phyloP scores from a whole-genome alignment of 352 stramenopile genomes.

The Globisporangium solare region DNA sequence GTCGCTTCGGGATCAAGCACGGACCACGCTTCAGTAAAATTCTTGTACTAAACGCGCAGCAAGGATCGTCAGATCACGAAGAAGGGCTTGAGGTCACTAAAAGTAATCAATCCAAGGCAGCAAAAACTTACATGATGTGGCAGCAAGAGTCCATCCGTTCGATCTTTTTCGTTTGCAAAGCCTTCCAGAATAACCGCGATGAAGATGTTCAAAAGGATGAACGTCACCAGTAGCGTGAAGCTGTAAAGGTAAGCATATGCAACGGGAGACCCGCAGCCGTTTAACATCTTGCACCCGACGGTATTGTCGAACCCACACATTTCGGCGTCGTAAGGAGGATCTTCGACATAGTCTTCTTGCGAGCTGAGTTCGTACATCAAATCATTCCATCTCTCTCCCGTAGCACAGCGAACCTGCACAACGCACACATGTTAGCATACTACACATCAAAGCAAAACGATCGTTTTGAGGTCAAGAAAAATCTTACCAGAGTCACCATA shows the following conservation, averaged over 20 bases:
- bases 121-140: constrained; percentile 41
- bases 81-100: background rate
- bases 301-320: constrained; percentile 61
- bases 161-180: constrained; percentile 79
- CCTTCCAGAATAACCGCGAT: constrained; percentile 90
- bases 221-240: constrained; percentile 86
- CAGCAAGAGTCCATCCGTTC: constrained; percentile 48
- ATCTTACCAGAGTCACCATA: constrained; percentile 50
- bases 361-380: constrained; percentile 87
- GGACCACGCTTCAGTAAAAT: constrained; percentile 72
- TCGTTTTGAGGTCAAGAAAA: too few species aligned
- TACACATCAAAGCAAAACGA: background rate
- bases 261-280: constrained; percentile 65
- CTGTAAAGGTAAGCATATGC: constrained; percentile 83
- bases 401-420: constrained; percentile 84
- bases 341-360: constrained; percentile 33
- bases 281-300: constrained; percentile 43
- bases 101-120: too few species aligned
- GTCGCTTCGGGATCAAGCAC: constrained; percentile 83
- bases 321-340: constrained; percentile 40
- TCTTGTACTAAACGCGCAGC: constrained; percentile 47
- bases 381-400: constrained; percentile 90
- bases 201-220: constrained; percentile 90
- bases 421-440: background rate
- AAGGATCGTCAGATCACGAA: background rate